These are phyloP conservation scores for Pyricularia grisea DNA, from an alignment of 2,329 filamentous ascomycete genomes.

Conservation along the genomic window DNA sequence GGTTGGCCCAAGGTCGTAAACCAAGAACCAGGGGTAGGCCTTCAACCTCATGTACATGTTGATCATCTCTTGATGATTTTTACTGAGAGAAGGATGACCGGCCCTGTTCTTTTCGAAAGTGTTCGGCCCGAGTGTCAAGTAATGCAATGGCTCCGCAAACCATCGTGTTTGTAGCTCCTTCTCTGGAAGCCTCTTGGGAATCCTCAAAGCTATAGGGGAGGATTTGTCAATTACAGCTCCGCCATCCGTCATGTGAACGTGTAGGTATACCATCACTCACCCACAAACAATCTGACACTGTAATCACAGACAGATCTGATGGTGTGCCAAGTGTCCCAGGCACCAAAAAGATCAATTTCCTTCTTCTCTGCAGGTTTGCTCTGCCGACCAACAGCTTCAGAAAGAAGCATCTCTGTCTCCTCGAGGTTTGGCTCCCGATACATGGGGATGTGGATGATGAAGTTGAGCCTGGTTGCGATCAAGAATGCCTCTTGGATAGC, in stretches of 20 bases:
- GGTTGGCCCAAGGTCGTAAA: conserved; percentile 50
- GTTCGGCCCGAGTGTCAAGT: conserved; percentile 43
- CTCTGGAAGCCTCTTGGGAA: conserved; percentile 50
- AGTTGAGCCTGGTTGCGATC: conserved; percentile 65
- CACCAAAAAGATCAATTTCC: conserved; percentile 61
- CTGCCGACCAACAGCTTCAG: conserved; percentile 27
- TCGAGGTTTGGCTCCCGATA: conserved; percentile 59
- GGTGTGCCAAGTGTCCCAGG: conserved; percentile 91
- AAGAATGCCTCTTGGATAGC: conserved; percentile 72
- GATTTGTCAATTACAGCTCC: neutral
- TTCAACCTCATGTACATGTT: conserved; percentile 56
- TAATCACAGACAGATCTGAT: conserved; percentile 84
- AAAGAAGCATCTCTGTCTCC: conserved; percentile 41
- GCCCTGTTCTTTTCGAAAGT: conserved; percentile 51
- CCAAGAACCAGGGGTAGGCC: conserved; percentile 50
- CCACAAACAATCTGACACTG: conserved; percentile 67
- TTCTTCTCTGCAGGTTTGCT: conserved; percentile 25
- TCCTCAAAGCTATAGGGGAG: conserved; percentile 35
- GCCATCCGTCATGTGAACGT: neutral
- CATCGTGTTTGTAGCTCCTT: conserved; percentile 54
- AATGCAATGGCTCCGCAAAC: conserved; percentile 60
- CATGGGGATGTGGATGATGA: conserved; percentile 79
- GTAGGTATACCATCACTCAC: conserved; percentile 43
- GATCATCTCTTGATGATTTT: conserved; percentile 51
- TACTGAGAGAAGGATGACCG: conserved; percentile 53